Base-by-base conservation (phyloP, 768 basidiomycete genomes). In the Mycena crocata region DNA sequence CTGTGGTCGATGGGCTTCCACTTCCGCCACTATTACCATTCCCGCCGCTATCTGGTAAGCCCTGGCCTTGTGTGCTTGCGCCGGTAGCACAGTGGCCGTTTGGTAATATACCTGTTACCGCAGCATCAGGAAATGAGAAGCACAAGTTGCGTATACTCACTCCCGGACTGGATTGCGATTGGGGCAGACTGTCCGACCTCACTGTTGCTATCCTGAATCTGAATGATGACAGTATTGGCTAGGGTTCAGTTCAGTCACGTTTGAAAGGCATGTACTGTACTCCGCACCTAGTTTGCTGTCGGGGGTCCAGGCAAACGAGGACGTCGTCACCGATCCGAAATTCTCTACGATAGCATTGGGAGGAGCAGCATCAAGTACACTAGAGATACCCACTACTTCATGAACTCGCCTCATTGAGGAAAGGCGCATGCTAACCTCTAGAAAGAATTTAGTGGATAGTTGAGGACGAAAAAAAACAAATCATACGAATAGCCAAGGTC, bases 401-500 rank as follows among this genome's bases (percentile, higher is more conserved):
- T 17, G 37, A 6, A 19, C 35, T 32, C 10, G 12, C 12, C 23
- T 12, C 9, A 42, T 3, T 12, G 2, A 26, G 15, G 32, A 31
- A 26, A 0, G 7, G 13, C 21, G 4, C 10, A 37, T 48, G 39
- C 57, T 24, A 17, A 66, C 64, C 57, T 66, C 64, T 66, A 28
- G 28, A 45, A 49, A 45, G 5, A 3, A 55, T 46, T 15, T 48
- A 23, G 26, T 31, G 19, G 7, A 5, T 37, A 5, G 45, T 14
- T 28, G 40, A 12, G 31, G 26, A 30, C 21, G 14, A 23, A 21
- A 15, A 23, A 34, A 44, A n/a, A 15, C 32, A 23, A 19, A 39
- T 31, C 52, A 30, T 60, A 66, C 64, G 57, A 66, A 32, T 24
- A 31, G 2, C 58, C 58, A 66, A 23, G 64, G 64, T 24, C 2